phyloP scores from a whole-genome alignment of 2,329 filamentous ascomycete genomes.

The Stagonosporopsis chrysanthemi region DNA sequence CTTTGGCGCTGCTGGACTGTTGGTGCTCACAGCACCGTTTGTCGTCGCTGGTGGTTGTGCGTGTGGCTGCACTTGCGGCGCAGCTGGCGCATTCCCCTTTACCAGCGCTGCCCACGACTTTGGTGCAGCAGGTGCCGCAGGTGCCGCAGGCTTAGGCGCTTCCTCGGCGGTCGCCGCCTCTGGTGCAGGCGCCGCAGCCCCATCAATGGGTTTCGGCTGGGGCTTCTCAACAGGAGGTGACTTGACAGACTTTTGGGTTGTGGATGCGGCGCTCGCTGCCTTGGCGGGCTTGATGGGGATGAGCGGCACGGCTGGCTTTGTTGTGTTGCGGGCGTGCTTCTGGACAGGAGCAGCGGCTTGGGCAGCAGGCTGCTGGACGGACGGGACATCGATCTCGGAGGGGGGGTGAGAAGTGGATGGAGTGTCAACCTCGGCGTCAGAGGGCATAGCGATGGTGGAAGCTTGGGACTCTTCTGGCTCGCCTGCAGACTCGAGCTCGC shows the following conservation, averaged over 20 bases:
- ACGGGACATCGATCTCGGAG: constrained; percentile 63
- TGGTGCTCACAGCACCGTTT: constrained; percentile 44
- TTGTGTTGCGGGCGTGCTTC: constrained; percentile 52
- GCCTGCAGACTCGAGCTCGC: constrained; percentile 52
- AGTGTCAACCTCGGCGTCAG: constrained; percentile 61
- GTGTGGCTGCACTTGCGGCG: constrained; percentile 31
- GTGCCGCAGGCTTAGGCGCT: constrained; percentile 50
- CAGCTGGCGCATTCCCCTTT: constrained; percentile 55
- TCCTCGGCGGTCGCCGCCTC: constrained; percentile 40
- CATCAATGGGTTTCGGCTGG: constrained; percentile 23
- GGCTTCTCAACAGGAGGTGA: constrained; percentile 32
- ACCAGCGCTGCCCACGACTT: constrained; percentile 76
- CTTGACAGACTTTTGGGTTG: constrained; percentile 47
- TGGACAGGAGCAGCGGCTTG: constrained; percentile 42
- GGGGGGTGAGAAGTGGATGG: constrained; percentile 66
- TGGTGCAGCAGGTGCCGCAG: constrained; percentile 58
- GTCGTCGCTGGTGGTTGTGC: constrained; percentile 21
- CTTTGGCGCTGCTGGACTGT: constrained; percentile 57
- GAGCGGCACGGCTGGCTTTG: constrained; percentile 60
- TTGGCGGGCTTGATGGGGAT: constrained; percentile 57
- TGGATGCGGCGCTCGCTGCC: constrained; percentile 43
- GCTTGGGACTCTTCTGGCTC: constrained; percentile 51
- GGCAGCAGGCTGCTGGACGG: constrained; percentile 59
- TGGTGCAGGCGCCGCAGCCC: constrained; percentile 13
- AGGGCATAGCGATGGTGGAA: constrained; percentile 54